These are phyloP conservation scores for Durio zibethinus DNA, from an alignment of 345 rosid genomes.

Conservation along the genomic window DNA sequence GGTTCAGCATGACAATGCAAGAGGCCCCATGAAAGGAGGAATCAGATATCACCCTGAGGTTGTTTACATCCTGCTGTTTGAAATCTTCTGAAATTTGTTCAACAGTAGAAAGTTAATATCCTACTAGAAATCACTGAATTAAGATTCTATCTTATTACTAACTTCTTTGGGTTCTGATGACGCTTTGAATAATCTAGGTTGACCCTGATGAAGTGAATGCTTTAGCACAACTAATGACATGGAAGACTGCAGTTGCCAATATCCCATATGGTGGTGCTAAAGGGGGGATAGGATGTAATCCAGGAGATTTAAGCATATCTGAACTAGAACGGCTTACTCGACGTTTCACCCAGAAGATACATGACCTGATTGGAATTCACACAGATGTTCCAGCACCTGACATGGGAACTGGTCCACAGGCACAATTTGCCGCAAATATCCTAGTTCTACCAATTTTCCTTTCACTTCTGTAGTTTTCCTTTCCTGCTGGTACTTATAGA, in stretches of 20 bases:
- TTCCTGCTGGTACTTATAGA: neutral
- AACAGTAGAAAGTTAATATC: neutral
- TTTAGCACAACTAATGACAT: slow-evolving; percentile 94
- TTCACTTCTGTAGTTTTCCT: neutral
- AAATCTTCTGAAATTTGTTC: neutral
- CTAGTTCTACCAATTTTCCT: neutral
- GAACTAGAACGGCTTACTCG: slow-evolving; percentile 87
- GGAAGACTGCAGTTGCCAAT: slow-evolving; percentile 97
- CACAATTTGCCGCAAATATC: slow-evolving; percentile 18
- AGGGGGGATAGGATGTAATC: slow-evolving; percentile 93
- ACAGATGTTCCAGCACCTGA: slow-evolving; percentile 98
- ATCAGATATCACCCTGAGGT: slow-evolving; percentile 95
- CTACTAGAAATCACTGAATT: too few relatives aligned
- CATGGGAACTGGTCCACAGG: slow-evolving; percentile 98
- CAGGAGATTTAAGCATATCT: slow-evolving; percentile 58
- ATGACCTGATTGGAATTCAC: slow-evolving; percentile 83
- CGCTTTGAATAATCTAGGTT: slow-evolving; percentile 40
- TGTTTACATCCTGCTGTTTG: slow-evolving; percentile 7
- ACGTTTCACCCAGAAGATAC: slow-evolving; percentile 92
- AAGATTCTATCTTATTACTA: neutral
- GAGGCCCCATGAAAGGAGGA: slow-evolving; percentile 98
- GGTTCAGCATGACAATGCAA: slow-evolving; percentile 92
- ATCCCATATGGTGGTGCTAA: slow-evolving; percentile 96
- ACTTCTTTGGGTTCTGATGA: slow-evolving; percentile 9
- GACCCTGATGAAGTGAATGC: slow-evolving; percentile 98